These are phyloP conservation scores for Backusella tuberculispora DNA, from an alignment of 192 early-diverging fungal species.

Conservation along the genomic window DNA sequence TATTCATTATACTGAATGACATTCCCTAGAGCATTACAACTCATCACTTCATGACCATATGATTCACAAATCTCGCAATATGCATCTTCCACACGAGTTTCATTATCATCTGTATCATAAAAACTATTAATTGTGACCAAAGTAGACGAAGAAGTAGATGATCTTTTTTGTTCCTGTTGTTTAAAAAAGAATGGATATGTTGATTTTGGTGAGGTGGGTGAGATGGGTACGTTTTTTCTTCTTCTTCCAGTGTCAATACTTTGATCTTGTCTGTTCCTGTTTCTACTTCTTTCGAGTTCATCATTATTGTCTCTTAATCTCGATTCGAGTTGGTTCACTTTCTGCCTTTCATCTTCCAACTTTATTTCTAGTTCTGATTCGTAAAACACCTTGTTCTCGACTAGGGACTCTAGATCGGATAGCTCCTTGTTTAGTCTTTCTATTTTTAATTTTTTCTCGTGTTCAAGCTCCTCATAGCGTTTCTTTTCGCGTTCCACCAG, in stretches of 20 bases:
- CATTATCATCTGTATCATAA: not conserved
- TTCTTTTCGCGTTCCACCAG: constrained; percentile 57
- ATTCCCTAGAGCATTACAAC: constrained; percentile 48
- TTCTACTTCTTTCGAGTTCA: not conserved
- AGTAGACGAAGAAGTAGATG: not conserved
- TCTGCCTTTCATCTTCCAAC: constrained; percentile 49
- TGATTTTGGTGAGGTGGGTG: not conserved
- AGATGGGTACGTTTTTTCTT: not conserved
- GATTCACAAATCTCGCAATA: constrained; percentile 75
- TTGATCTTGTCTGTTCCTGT: not conserved
- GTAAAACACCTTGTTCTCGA: constrained; percentile 76
- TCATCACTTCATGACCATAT: constrained; percentile 62
- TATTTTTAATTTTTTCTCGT: constrained; percentile 63
- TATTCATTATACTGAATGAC: not conserved
- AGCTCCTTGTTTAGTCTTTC: constrained; percentile 68
- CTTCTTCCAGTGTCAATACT: not conserved
- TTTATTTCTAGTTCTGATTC: constrained; percentile 67
- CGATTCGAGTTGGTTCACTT: constrained; percentile 44
- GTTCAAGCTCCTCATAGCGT: constrained; percentile 60
- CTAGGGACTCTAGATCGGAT: constrained; percentile 62
- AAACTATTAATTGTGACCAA: constrained; percentile 18
- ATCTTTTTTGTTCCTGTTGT: not conserved
- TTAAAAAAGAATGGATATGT: not conserved
- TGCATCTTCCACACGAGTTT: constrained; percentile 34
- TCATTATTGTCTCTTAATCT: constrained; percentile 39